Conservation (phyloP, 768 basidiomycete species). For the Pilatotrama ljubarskyi region DNA sequence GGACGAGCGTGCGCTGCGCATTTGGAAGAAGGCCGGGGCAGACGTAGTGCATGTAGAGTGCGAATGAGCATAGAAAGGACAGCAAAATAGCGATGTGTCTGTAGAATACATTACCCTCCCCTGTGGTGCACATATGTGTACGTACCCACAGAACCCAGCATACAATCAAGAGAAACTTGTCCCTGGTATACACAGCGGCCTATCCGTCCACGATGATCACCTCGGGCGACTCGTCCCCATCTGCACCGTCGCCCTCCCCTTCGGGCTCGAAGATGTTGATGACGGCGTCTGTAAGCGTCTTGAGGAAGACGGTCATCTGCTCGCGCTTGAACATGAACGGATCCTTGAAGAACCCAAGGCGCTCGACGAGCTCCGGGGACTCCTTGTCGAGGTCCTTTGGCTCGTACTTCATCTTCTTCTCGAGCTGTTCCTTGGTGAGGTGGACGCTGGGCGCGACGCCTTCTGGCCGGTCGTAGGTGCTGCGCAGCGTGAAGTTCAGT, state of each 20-base stretch:
- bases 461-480: slow-evolving; percentile 7
- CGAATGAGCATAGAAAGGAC: neutral
- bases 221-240: slow-evolving; percentile 30
- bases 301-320: slow-evolving; percentile 68
- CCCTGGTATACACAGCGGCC: slow-evolving; percentile 29
- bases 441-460: neutral
- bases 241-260: slow-evolving; percentile 32
- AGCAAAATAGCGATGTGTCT: neutral
- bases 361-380: slow-evolving; percentile 50
- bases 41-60: neutral
- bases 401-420: slow-evolving; percentile 56
- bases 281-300: slow-evolving; percentile 57
- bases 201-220: slow-evolving; percentile 30
- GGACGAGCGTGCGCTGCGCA: slow-evolving; percentile 44
- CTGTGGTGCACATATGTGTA: neutral
- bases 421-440: slow-evolving; percentile 37
- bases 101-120: slow-evolving; percentile 5
- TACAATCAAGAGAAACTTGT: neutral
- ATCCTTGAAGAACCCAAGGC: slow-evolving; percentile 59
- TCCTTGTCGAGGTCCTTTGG: slow-evolving; percentile 70
- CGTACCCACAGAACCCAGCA: neutral
- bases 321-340: slow-evolving; percentile 68
- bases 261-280: slow-evolving; percentile 36
- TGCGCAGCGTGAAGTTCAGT: slow-evolving; percentile 49
- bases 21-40: slow-evolving; percentile 60